phyloP scores from a whole-genome alignment of 352 stramenopile genomes.

The Elongisporangium senticosum region DNA sequence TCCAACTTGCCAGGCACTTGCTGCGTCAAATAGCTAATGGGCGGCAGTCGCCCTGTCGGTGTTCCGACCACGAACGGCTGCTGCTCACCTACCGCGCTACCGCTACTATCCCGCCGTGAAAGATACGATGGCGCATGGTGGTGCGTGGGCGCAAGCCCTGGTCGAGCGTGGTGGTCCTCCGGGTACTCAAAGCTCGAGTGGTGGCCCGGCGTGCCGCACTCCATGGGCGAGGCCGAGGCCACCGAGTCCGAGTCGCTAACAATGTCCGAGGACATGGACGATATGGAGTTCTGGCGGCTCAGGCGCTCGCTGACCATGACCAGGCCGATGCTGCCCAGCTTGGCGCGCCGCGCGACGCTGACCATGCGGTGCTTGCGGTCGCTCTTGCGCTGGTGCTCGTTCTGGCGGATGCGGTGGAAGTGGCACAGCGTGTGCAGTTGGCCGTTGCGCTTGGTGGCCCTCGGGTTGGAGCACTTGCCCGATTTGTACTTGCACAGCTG shows the following conservation, averaged over 20 bases:
- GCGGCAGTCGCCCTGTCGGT: constrained; percentile 41
- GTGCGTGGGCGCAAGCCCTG: constrained; percentile 5
- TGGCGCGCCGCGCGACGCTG: constrained; percentile 62
- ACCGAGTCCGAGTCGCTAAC: constrained; percentile 23
- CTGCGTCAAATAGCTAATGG: constrained; percentile 73
- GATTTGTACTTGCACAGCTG: constrained; percentile 86
- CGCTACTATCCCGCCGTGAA: constrained; percentile 8
- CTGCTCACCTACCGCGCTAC: background rate
- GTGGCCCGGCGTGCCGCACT: constrained; percentile 6
- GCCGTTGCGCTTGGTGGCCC: constrained; percentile 81
- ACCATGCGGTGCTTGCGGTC: constrained; percentile 84
- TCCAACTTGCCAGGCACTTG: constrained; percentile 53
- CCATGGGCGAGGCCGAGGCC: constrained; percentile 29
- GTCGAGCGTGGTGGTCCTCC: constrained; percentile 5
- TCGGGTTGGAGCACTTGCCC: constrained; percentile 75
- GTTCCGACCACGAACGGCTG: constrained; percentile 6
- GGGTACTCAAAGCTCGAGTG: constrained; percentile 4
- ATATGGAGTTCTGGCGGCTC: constrained; percentile 15
- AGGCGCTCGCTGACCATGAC: constrained; percentile 20
- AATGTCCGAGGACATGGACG: constrained; percentile 25
- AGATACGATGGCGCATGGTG: constrained; percentile 3
- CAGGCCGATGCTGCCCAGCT: constrained; percentile 60
- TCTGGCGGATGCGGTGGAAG: constrained; percentile 80
- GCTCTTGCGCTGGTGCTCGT: constrained; percentile 84
- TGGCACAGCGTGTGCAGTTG: constrained; percentile 81